Conservation (phyloP, 2,329 filamentous ascomycete species). For the Aspergillus fumigatus region DNA sequence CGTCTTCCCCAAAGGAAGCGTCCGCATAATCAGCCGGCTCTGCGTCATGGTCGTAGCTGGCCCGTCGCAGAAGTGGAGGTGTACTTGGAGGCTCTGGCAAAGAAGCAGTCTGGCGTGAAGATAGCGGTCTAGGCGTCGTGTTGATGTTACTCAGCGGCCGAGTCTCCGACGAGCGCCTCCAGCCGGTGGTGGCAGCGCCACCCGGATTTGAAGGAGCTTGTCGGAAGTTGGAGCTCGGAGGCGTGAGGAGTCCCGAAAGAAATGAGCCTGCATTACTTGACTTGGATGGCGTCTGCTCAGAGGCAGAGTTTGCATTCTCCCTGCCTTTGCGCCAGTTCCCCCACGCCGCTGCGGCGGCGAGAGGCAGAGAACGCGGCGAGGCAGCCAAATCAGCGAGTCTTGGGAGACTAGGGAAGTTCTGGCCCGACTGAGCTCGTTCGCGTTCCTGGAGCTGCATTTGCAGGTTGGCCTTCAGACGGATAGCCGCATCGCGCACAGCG, state of each 20-base stretch:
- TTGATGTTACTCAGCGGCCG: slow-evolving; percentile 31
- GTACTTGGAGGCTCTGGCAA: slow-evolving; percentile 40
- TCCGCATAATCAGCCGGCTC: slow-evolving; percentile 47
- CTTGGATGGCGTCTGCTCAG: slow-evolving; percentile 58
- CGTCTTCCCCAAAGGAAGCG: slow-evolving; percentile 47
- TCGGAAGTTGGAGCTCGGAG: slow-evolving; percentile 71
- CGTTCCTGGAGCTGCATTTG: slow-evolving; percentile 98
- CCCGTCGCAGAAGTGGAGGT: slow-evolving; percentile 53
- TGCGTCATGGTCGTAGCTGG: slow-evolving; percentile 57
- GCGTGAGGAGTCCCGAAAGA: slow-evolving; percentile 78
- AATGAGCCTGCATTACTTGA: slow-evolving; percentile 56
- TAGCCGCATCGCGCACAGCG: slow-evolving; percentile 81
- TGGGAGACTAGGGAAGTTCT: slow-evolving; percentile 68
- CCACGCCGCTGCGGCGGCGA: slow-evolving; percentile 93
- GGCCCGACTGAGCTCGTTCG: slow-evolving; percentile 70
- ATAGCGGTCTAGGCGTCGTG: slow-evolving; percentile 25
- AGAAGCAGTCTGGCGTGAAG: slow-evolving; percentile 27
- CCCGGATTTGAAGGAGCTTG: slow-evolving; percentile 51
- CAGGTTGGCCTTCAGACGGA: slow-evolving; percentile 86
- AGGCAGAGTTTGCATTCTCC: slow-evolving; percentile 47
- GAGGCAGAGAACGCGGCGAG: slow-evolving; percentile 71
- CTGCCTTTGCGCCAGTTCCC: slow-evolving; percentile 82
- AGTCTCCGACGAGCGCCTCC: slow-evolving; percentile 30
- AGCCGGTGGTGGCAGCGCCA: slow-evolving; percentile 23
- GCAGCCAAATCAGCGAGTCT: slow-evolving; percentile 71